phyloP scores from a whole-genome alignment of 306 rosid genomes.

The Fragaria ananassa region DNA sequence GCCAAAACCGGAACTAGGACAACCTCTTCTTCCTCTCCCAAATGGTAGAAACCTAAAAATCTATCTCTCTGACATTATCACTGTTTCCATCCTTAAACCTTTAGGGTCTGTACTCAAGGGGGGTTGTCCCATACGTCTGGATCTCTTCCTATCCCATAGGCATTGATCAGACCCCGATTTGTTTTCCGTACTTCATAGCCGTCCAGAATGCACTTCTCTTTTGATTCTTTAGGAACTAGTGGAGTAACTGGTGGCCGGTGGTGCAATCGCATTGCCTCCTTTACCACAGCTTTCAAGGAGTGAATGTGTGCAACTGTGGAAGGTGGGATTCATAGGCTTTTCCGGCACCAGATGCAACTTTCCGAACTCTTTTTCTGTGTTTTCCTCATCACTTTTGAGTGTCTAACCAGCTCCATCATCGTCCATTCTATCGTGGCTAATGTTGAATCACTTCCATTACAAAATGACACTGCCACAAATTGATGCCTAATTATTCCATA shows the following conservation, averaged over 20 bases:
- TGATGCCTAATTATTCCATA: neutral
- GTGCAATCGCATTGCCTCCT: slow-evolving; percentile 37
- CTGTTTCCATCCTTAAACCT: slow-evolving; percentile 14
- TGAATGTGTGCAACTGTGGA: slow-evolving; percentile 20
- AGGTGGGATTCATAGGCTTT: slow-evolving; percentile 28
- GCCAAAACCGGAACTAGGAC: slow-evolving; percentile 31
- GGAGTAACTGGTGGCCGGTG: slow-evolving; percentile 31
- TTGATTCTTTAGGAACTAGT: slow-evolving; percentile 43
- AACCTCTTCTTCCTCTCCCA: slow-evolving; percentile 46
- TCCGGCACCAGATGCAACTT: neutral
- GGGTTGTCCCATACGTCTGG: slow-evolving; percentile 32
- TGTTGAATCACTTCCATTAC: slow-evolving; percentile 19
- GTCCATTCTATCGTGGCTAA: slow-evolving; percentile 29
- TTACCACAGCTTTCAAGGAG: slow-evolving; percentile 33
- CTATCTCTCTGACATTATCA: slow-evolving; percentile 20
- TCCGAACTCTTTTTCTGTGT: slow-evolving; percentile 30
- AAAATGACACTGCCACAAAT: slow-evolving; percentile 1
- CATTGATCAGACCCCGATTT: slow-evolving; percentile 25
- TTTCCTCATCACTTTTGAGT: slow-evolving; percentile 27
- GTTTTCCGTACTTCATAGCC: slow-evolving; percentile 32
- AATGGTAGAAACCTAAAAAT: slow-evolving; percentile 39
- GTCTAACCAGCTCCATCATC: slow-evolving; percentile 27
- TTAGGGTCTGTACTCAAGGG: slow-evolving; percentile 28
- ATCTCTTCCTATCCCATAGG: slow-evolving; percentile 36
- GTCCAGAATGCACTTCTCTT: slow-evolving; percentile 25